phyloP scores from a whole-genome alignment of 768 basidiomycete species.

The Hygrophoropsis aurantiaca region DNA sequence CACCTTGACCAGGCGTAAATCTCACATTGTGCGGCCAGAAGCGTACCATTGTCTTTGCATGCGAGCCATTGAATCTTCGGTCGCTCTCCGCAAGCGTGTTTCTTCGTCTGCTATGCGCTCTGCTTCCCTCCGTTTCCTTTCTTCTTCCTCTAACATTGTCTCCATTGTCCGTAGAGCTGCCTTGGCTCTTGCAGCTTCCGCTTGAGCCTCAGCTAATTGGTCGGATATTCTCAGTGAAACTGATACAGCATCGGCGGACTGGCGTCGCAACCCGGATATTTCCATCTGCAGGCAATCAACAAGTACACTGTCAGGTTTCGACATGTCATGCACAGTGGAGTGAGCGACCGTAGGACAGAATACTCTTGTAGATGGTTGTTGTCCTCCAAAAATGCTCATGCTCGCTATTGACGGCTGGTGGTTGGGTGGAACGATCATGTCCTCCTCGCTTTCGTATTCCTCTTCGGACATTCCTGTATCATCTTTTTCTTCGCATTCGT shows the following conservation, averaged over 20 bases:
- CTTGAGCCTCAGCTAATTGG: constrained; percentile 65
- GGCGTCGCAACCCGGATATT: constrained; percentile 59
- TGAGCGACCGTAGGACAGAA: constrained; percentile 35
- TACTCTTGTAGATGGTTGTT: constrained; percentile 39
- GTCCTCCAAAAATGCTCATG: constrained; percentile 35
- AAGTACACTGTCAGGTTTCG: constrained; percentile 37
- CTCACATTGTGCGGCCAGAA: too few relatives aligned
- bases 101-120: constrained; percentile 55
- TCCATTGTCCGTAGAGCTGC: constrained; percentile 56
- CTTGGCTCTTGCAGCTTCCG: constrained; percentile 56
- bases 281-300: constrained; percentile 69
- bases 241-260: constrained; percentile 67
- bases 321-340: constrained; percentile 15
- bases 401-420: constrained; percentile 41
- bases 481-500: constrained; percentile 39
- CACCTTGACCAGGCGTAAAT: too few relatives aligned
- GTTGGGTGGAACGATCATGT: constrained; percentile 46
- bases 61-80: constrained; percentile 49
- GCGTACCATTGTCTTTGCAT: constrained; percentile 27
- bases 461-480: constrained; percentile 47
- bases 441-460: constrained; percentile 68
- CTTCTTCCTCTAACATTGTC: constrained; percentile 60
- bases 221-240: constrained; percentile 66
- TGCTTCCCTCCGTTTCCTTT: constrained; percentile 54
- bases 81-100: constrained; percentile 40